Conservation (phyloP, 106 monocot species). For the Acorus calamus region DNA sequence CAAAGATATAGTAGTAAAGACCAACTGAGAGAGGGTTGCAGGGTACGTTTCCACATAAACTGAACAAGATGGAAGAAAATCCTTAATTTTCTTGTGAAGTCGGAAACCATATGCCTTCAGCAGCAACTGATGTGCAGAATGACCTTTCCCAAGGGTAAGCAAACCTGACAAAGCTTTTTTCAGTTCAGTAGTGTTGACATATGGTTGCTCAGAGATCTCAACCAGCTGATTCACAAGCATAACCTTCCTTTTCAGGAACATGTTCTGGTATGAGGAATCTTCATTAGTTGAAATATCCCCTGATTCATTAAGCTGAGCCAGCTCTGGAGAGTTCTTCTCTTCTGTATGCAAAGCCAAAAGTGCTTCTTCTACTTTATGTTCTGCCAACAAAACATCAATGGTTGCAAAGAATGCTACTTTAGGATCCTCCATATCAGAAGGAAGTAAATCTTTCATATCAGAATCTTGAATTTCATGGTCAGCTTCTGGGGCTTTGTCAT, state of each 20-base stretch:
- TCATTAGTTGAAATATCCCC: slow-evolving; percentile 25
- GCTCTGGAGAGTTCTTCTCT: slow-evolving; percentile 33
- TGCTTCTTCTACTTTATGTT: slow-evolving; percentile 82
- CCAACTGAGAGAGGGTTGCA: slow-evolving; percentile 76
- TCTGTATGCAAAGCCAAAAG: slow-evolving; percentile 52
- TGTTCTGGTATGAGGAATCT: slow-evolving; percentile 39
- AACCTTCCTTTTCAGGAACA: slow-evolving; percentile 50
- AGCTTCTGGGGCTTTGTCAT: slow-evolving; percentile 20
- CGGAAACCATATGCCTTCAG: slow-evolving; percentile 53
- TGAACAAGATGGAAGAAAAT: slow-evolving; percentile 78
- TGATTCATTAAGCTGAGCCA: slow-evolving; percentile 12
- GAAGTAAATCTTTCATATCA: slow-evolving; percentile 34
- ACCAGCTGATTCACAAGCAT: slow-evolving; percentile 79
- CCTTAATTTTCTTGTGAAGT: slow-evolving; percentile 62
- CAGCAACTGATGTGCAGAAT: slow-evolving; percentile 69
- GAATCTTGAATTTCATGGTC: slow-evolving; percentile 30
- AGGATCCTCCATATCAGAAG: slow-evolving; percentile 28
- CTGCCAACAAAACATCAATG: slow-evolving; percentile 69
- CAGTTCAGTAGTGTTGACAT: slow-evolving; percentile 40
- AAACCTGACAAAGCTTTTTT: slow-evolving; percentile 66
- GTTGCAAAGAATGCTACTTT: slow-evolving; percentile 53
- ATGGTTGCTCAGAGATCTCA: slow-evolving; percentile 54
- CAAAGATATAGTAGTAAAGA: slow-evolving; percentile 73
- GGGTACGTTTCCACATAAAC: slow-evolving; percentile 72
- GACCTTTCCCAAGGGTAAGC: slow-evolving; percentile 64